A percentile compares a stretch with the other conserved stretches of the same genome.
Evolutionary conservation across 2,329 filamentous ascomycete genomes (phyloP).

Genomic region (Colletotrichum sp.): DNA sequence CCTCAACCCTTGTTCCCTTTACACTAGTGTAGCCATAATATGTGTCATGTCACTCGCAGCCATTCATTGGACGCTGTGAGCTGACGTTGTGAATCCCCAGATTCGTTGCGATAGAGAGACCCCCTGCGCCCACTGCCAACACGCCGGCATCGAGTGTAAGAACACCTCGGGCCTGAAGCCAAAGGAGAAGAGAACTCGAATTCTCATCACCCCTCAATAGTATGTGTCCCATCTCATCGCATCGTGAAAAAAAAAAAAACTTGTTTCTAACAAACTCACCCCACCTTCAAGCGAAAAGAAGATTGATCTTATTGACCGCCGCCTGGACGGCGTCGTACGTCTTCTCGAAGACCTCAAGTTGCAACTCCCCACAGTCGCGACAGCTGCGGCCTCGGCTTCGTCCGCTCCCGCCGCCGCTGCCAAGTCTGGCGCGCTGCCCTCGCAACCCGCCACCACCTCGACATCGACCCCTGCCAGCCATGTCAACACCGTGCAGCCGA

Average conservation of each 20-base stretch:
- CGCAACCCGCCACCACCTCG: not conserved
- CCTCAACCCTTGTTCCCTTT: constrained; percentile 29
- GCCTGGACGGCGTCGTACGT: constrained; percentile 36
- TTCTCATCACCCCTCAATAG: constrained; percentile 5
- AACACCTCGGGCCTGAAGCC: constrained; percentile 6
- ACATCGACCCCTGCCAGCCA: constrained; percentile 21
- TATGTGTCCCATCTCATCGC: not conserved
- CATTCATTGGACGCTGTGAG: constrained; percentile 18
- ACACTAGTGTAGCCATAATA: constrained; percentile 31
- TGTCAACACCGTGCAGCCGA: constrained; percentile 22
- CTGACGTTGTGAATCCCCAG: not conserved
- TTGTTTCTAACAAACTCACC: not conserved
- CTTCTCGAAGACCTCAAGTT: constrained; percentile 37
- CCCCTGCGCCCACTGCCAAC: constrained; percentile 7
- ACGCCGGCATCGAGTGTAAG: constrained; percentile 12
- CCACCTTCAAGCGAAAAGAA: constrained; percentile 35
- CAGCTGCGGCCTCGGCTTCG: not conserved
- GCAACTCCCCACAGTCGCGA: constrained; percentile 21
- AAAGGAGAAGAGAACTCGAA: constrained; percentile 13
- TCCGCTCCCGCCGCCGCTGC: not conserved
- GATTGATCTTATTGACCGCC: constrained; percentile 40
- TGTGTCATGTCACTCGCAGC: constrained; percentile 35
- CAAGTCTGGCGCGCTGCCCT: not conserved
- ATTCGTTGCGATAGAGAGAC: constrained; percentile 10
- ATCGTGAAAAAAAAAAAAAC: not conserved